Percentiles rank a stretch among this genome's conserved stretches.
These are phyloP conservation scores for Talaromyces adpressus DNA, from an alignment of 495 filamentous ascomycete genomes.

Conservation along the genomic window DNA sequence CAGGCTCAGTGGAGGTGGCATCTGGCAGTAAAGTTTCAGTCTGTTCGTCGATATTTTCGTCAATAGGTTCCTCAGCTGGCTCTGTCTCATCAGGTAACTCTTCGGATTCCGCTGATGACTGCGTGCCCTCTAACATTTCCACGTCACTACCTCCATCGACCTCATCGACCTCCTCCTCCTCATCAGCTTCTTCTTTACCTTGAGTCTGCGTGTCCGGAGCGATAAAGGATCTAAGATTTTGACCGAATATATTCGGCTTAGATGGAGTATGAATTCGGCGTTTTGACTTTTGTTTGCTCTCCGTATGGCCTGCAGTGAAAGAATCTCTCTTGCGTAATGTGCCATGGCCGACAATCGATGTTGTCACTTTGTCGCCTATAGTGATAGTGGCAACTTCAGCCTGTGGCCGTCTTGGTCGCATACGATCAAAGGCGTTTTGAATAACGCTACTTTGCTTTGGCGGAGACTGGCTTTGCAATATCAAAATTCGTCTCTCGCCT, in stretches of 20 bases:
- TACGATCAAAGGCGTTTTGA: constrained; percentile 59
- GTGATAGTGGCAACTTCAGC: constrained; percentile 83
- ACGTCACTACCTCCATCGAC: constrained; percentile 26
- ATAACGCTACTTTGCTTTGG: constrained; percentile 40
- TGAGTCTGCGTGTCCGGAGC: constrained; percentile 53
- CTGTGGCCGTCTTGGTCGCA: constrained; percentile 56
- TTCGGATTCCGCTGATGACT: constrained; percentile 7
- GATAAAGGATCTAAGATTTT: constrained; percentile 64
- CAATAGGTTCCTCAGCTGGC: constrained; percentile 12
- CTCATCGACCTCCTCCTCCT: constrained; percentile 22
- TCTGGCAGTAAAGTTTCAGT: constrained; percentile 13
- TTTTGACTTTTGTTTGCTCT: constrained; percentile 18
- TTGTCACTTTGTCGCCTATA: constrained; percentile 73
- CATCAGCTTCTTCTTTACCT: constrained; percentile 13
- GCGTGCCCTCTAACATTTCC: constrained; percentile 11
- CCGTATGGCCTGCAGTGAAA: constrained; percentile 12
- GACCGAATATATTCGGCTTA: constrained; percentile 50
- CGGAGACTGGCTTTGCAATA: constrained; percentile 15
- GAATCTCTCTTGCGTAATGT: constrained; percentile 30
- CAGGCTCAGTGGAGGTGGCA: constrained; percentile 22
- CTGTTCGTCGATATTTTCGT: constrained; percentile 10
- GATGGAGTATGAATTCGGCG: constrained; percentile 36
- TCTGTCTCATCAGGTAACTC: constrained; percentile 14
- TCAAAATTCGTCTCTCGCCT: constrained; percentile 11
- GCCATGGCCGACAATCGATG: constrained; percentile 48